These are phyloP conservation scores for Sporothrix phasma DNA, from an alignment of 2,329 filamentous ascomycete genomes.

Conservation along the genomic window DNA sequence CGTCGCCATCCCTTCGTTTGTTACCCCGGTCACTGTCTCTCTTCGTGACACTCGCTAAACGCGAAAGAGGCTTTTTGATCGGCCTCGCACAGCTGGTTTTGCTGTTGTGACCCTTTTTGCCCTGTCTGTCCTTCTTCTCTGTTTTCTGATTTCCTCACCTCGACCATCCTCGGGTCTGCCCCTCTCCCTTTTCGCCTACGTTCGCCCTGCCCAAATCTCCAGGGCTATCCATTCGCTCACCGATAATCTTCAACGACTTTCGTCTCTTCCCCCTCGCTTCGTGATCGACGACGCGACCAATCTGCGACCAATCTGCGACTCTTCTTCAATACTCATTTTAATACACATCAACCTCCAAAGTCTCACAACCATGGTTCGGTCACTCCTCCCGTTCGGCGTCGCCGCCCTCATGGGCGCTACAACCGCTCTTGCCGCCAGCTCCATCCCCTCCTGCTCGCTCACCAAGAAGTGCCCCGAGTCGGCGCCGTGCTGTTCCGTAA, in stretches of 20 bases:
- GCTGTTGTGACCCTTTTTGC: not conserved
- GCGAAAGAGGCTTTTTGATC: not conserved
- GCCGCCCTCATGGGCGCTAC: constrained; percentile 33
- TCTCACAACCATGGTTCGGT: constrained; percentile 26
- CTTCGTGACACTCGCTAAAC: constrained; percentile 11
- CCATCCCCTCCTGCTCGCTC: constrained; percentile 35
- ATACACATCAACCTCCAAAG: not conserved
- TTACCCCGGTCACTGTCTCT: not conserved
- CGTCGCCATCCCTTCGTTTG: not conserved
- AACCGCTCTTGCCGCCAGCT: constrained; percentile 29
- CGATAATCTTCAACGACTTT: not conserved
- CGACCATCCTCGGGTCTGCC: not conserved
- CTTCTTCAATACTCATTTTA: not conserved
- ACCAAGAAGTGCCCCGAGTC: constrained; percentile 57
- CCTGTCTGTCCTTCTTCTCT: not conserved
- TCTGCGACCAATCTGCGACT: not conserved
- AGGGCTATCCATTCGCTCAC: constrained; percentile 3
- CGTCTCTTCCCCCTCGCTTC: not conserved
- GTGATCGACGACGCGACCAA: not conserved
- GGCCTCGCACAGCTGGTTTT: not conserved
- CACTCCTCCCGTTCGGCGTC: constrained; percentile 25
- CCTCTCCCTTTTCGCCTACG: not conserved
- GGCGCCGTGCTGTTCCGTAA: constrained; percentile 73
- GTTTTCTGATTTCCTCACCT: not conserved
- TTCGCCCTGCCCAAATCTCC: not conserved